phyloP scores from a whole-genome alignment of 1,139 yeast species.

The Geotrichum fermentans region DNA sequence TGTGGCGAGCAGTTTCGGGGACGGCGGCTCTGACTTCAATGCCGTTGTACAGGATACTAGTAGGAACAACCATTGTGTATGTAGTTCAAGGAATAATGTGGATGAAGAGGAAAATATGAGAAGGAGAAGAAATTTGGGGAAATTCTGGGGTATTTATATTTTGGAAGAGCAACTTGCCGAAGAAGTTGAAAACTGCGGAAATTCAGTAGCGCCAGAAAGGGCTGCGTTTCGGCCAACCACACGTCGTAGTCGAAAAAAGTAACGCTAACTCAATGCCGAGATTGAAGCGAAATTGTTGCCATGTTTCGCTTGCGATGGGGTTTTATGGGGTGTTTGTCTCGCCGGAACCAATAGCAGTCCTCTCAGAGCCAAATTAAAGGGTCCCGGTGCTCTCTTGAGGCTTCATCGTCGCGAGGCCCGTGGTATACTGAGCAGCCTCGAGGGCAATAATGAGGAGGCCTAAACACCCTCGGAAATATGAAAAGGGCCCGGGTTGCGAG shows the following conservation, averaged over 20 bases:
- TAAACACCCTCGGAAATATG: conserved; percentile 7
- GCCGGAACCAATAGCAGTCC: too few relatives aligned
- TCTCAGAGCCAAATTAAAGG: too few relatives aligned
- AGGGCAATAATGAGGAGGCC: not conserved
- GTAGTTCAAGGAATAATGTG: not conserved
- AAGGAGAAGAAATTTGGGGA: conserved; percentile 3
- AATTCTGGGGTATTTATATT: conserved; percentile 11
- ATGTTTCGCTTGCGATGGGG: too few relatives aligned
- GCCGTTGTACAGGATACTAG: conserved; percentile 44
- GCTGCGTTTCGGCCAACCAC: too few relatives aligned
- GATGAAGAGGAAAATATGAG: not conserved
- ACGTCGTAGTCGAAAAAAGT: too few relatives aligned
- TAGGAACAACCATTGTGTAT: conserved; percentile 36
- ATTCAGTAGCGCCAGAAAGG: too few relatives aligned
- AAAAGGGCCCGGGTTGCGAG: conserved; percentile 2
- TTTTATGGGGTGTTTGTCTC: too few relatives aligned
- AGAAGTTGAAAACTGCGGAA: not conserved
- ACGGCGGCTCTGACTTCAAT: conserved; percentile 63
- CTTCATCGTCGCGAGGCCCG: too few relatives aligned
- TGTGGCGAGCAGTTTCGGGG: conserved; percentile 53
- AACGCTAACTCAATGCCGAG: too few relatives aligned
- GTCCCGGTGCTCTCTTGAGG: too few relatives aligned
- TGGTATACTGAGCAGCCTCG: too few relatives aligned
- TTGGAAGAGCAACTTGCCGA: not conserved
- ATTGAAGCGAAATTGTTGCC: too few relatives aligned